phyloP scores from a whole-genome alignment of 2,329 filamentous ascomycete species.

The Trichothecium roseum region DNA sequence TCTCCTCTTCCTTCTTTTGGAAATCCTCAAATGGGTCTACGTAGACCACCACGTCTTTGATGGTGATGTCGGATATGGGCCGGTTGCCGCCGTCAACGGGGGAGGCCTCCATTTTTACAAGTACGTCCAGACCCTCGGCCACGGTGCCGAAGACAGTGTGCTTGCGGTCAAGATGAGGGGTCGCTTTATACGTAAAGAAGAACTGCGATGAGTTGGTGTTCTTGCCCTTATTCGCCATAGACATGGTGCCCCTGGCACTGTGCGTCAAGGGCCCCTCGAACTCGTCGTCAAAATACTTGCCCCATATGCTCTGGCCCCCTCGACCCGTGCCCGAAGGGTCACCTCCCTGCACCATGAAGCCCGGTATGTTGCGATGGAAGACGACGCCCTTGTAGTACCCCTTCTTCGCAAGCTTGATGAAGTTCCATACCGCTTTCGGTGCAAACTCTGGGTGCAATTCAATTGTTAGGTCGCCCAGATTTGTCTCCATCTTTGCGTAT shows the following conservation, averaged over 20 bases:
- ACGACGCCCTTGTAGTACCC: constrained; percentile 78
- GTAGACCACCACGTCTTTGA: constrained; percentile 76
- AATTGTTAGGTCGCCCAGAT: constrained; percentile 72
- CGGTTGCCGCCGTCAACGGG: constrained; percentile 60
- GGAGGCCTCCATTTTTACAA: constrained; percentile 67
- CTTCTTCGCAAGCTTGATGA: constrained; percentile 74
- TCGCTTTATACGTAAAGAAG: constrained; percentile 82
- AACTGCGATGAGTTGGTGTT: constrained; percentile 94
- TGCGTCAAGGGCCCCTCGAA: constrained; percentile 86
- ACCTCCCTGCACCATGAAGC: constrained; percentile 97
- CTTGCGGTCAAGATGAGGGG: constrained; percentile 82
- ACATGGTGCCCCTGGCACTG: constrained; percentile 62
- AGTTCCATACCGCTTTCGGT: constrained; percentile 94
- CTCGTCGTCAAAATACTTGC: constrained; percentile 88
- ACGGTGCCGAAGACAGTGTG: constrained; percentile 94
- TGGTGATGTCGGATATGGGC: constrained; percentile 67
- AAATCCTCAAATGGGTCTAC: constrained; percentile 96
- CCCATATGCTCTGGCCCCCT: constrained; percentile 87
- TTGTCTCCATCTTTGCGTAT: constrained; percentile 84
- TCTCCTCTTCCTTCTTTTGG: constrained; percentile 58
- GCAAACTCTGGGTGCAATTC: constrained; percentile 87
- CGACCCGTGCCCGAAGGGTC: constrained; percentile 87
- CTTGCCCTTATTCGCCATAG: constrained; percentile 98
- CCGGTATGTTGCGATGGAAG: constrained; percentile 90
- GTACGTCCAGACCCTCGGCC: constrained; percentile 61